Conservation (phyloP, 805 yeast genomes). For the Candida methanosorbosa region DNA sequence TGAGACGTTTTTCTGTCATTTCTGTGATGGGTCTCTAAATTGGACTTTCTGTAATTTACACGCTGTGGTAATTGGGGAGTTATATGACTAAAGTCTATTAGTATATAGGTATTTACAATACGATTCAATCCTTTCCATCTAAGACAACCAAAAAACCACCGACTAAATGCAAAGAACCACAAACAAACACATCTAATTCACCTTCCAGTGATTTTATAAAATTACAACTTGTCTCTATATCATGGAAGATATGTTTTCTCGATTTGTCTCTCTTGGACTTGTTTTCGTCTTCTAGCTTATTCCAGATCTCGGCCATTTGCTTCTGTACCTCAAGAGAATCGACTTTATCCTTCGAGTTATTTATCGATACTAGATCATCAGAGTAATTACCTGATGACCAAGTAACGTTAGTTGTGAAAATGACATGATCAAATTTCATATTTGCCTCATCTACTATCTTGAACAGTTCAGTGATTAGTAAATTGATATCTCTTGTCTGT, state of each 20-base stretch:
- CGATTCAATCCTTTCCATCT: constrained; percentile 45
- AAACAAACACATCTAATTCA: constrained; percentile 71
- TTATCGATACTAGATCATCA: constrained; percentile 77
- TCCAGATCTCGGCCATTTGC: constrained; percentile 64
- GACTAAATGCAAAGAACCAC: constrained; percentile 89
- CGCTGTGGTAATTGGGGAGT: too few species aligned
- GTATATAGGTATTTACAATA: too few species aligned
- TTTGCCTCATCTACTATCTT: constrained; percentile 27
- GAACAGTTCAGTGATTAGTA: constrained; percentile 48
- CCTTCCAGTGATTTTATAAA: constrained; percentile 39
- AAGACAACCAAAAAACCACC: constrained; percentile 89
- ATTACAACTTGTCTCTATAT: constrained; percentile 66
- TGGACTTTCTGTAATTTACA: too few species aligned
- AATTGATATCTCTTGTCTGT: constrained; percentile 80
- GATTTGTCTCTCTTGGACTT: constrained; percentile 31
- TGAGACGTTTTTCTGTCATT: too few species aligned
- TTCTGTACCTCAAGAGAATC: constrained; percentile 79
- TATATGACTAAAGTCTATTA: too few species aligned
- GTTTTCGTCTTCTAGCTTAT: too few species aligned
- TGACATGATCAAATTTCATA: constrained; percentile 58
- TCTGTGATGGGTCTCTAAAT: too few species aligned
- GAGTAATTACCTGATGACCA: constrained; percentile 78
- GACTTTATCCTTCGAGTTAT: constrained; percentile 70
- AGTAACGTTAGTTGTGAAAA: constrained; percentile 88
- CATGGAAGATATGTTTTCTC: constrained; percentile 46